These are phyloP conservation scores for Euphorbia celastroides DNA, from an alignment of 441 rosid genomes.

Conservation along the genomic window DNA sequence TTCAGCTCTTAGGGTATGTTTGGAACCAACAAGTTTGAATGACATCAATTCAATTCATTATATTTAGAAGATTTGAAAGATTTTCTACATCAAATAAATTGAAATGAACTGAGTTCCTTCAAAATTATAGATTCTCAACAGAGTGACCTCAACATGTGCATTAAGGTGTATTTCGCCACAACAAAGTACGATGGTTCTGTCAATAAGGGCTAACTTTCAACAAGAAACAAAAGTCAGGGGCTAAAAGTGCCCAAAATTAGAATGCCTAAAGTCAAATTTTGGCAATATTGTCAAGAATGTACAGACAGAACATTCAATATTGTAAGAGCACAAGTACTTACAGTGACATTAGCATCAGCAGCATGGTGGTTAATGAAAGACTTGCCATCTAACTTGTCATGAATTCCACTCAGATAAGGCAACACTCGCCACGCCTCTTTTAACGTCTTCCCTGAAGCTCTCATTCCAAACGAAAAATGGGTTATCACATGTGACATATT, in stretches of 20 bases:
- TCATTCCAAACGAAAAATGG: conserved; percentile 84
- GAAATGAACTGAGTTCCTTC: too few relatives aligned
- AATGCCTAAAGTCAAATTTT: not conserved
- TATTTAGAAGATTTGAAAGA: too few relatives aligned
- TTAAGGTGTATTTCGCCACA: not conserved
- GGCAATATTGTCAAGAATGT: not conserved
- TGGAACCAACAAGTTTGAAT: not conserved
- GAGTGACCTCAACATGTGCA: too few relatives aligned
- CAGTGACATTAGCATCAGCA: conserved; percentile 90
- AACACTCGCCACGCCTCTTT: conserved; percentile 59
- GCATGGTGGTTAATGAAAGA: conserved; percentile 72
- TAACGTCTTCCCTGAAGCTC: conserved; percentile 48
- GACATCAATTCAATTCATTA: not conserved
- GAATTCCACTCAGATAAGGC: conserved; percentile 80
- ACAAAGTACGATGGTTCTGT: not conserved
- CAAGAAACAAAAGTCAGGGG: not conserved
- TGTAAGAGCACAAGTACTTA: conserved; percentile 41
- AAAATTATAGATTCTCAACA: too few relatives aligned
- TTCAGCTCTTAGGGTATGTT: not conserved
- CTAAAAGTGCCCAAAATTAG: not conserved
- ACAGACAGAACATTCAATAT: not conserved
- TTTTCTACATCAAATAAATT: too few relatives aligned
- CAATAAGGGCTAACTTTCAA: not conserved
- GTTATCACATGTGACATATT: conserved; percentile 90
- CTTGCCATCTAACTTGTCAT: conserved; percentile 74